phyloP scores from a whole-genome alignment of 441 rosid species.

The Erodium trifolium region DNA sequence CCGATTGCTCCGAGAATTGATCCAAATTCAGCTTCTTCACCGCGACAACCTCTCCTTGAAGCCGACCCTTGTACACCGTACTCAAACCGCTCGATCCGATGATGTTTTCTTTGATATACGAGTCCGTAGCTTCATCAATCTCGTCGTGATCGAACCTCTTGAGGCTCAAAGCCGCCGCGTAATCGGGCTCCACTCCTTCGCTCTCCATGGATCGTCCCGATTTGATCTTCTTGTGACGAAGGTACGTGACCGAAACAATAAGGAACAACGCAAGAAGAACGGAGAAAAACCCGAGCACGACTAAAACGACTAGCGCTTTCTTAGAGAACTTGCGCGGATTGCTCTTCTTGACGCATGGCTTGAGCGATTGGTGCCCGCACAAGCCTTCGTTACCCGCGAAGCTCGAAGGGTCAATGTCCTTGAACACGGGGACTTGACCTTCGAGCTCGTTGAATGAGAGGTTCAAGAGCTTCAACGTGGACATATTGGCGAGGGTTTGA shows the following conservation, averaged over 20 bases:
- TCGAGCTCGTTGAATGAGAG: conserved; percentile 60
- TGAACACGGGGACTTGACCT: conserved; percentile 70
- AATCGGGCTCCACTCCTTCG: conserved; percentile 29
- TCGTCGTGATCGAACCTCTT: conserved; percentile 49
- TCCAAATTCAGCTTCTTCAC: conserved; percentile 65
- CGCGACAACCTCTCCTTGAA: conserved; percentile 49
- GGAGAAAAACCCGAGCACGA: conserved; percentile 36
- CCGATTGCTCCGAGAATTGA: conserved; percentile 55
- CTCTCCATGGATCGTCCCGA: conserved; percentile 22
- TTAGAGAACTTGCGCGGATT: conserved; percentile 37
- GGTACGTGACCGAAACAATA: conserved; percentile 24
- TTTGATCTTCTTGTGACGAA: conserved; percentile 23
- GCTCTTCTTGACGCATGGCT: conserved; percentile 34
- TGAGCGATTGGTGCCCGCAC: conserved; percentile 44
- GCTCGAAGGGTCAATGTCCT: conserved; percentile 33
- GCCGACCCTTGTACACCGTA: conserved; percentile 65
- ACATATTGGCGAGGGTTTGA: conserved; percentile 42
- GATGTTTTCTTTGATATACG: conserved; percentile 44
- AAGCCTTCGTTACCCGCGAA: conserved; percentile 58
- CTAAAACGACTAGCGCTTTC: conserved; percentile 31
- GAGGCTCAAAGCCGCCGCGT: conserved; percentile 35
- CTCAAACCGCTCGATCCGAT: conserved; percentile 70
- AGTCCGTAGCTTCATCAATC: conserved; percentile 52
- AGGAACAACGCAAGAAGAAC: conserved; percentile 28
- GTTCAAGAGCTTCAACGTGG: conserved; percentile 51